Conservation (phyloP, 345 rosid genomes). For the Ricinus communis region DNA sequence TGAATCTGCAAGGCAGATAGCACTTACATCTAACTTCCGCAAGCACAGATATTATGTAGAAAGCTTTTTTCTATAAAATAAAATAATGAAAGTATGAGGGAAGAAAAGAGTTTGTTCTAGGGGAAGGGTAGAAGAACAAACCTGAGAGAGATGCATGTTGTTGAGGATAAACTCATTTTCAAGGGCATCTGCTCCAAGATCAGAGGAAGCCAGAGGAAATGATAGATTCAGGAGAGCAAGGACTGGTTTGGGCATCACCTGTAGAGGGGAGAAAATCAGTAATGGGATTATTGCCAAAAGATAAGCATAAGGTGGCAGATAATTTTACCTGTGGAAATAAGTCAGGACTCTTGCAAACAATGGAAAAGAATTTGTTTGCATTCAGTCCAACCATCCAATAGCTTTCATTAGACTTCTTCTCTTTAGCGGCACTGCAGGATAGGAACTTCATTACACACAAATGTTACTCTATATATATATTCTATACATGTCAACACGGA, state of each 20-base stretch:
- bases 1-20: constrained; percentile 56
- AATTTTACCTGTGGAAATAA: constrained; percentile 70
- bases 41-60: no score
- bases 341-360: constrained; percentile 70
- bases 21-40: background rate
- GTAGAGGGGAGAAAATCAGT: constrained; percentile 23
- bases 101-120: background rate
- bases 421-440: constrained; percentile 56
- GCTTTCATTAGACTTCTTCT: constrained; percentile 66
- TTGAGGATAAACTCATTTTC: constrained; percentile 88
- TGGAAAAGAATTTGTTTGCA: constrained; percentile 61
- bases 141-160: constrained; percentile 64
- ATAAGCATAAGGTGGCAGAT: background rate
- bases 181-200: constrained; percentile 84
- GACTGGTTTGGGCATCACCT: constrained; percentile 92
- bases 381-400: constrained; percentile 91
- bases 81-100: background rate
- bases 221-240: constrained; percentile 66
- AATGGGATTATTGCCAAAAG: constrained; percentile 5
- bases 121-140: constrained; percentile 18
- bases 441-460: constrained; percentile 16
- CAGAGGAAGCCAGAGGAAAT: constrained; percentile 87
- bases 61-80: background rate
- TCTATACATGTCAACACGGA: constrained; percentile 3
- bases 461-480: background rate